Conservation (phyloP, 257 asterid species). For the Capsicum baccatum region DNA sequence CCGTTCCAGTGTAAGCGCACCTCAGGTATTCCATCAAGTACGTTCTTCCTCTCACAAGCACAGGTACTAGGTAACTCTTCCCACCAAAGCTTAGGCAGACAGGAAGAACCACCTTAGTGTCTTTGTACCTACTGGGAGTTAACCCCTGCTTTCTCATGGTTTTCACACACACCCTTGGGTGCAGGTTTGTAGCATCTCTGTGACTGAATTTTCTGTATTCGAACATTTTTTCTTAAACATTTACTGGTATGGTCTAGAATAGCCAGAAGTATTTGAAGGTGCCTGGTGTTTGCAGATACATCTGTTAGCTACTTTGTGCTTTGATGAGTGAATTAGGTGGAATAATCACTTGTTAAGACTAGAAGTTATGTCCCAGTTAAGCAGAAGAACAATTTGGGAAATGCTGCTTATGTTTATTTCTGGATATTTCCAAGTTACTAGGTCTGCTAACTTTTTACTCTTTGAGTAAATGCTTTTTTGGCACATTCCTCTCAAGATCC, state of each 20-base stretch:
- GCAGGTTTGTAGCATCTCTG: not conserved
- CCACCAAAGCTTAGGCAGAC: not conserved
- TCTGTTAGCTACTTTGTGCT: slow-evolving; percentile 18
- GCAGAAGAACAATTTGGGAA: not conserved
- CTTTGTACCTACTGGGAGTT: not conserved
- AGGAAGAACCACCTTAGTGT: not conserved
- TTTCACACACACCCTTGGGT: not conserved
- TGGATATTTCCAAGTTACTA: slow-evolving; percentile 25
- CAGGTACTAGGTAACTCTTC: not conserved
- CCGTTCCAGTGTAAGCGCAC: not conserved
- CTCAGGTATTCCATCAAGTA: slow-evolving; percentile 6
- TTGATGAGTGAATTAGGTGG: slow-evolving; percentile 2
- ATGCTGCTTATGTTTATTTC: not conserved
- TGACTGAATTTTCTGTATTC: slow-evolving; percentile 1
- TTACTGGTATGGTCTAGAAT: not conserved
- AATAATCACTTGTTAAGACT: not conserved
- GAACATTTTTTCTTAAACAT: not conserved
- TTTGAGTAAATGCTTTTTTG: not conserved
- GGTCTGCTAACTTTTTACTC: not conserved
- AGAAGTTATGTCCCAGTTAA: not conserved
- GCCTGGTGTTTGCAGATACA: not conserved
- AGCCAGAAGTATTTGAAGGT: not conserved
- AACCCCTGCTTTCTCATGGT: not conserved
- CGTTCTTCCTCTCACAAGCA: not conserved
- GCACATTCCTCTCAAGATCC: not conserved